phyloP scores from a whole-genome alignment of 2,329 filamentous ascomycete species.

The Colletotrichum agaves region DNA sequence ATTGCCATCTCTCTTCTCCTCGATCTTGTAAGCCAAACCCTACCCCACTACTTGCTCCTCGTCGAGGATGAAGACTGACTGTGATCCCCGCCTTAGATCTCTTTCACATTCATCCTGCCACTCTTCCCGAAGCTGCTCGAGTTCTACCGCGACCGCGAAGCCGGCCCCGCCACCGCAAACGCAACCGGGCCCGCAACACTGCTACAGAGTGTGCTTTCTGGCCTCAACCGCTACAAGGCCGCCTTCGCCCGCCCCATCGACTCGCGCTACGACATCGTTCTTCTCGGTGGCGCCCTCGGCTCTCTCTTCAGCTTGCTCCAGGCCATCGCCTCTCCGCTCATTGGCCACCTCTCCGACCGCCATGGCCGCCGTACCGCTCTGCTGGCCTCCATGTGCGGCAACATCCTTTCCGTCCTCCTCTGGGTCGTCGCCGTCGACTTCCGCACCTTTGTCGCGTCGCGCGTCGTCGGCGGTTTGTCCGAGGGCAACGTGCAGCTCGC shows the following conservation, averaged over 20 bases:
- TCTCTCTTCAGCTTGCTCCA: conserved; percentile 95
- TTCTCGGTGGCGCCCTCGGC: conserved; percentile 91
- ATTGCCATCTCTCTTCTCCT: conserved; percentile 90
- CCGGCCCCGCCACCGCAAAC: conserved; percentile 54
- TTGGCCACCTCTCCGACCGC: conserved; percentile 87
- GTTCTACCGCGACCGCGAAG: conserved; percentile 92
- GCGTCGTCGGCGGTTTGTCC: conserved; percentile 90
- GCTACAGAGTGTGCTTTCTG: conserved; percentile 81
- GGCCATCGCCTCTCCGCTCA: conserved; percentile 90
- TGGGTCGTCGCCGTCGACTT: conserved; percentile 97
- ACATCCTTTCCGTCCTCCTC: conserved; percentile 90
- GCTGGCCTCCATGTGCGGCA: conserved; percentile 90
- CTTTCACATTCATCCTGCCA: conserved; percentile 97
- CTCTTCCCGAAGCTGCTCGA: conserved; percentile 95
- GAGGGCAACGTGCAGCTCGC: conserved; percentile 98
- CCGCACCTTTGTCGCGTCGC: conserved; percentile 92
- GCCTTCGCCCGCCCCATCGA: conserved; percentile 93
- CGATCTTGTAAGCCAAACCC: conserved; percentile 78
- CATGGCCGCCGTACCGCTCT: conserved; percentile 89
- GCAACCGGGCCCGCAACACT: conserved; percentile 68
- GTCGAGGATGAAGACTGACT: neutral
- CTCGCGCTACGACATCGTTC: conserved; percentile 94
- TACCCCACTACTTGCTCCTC: conserved; percentile 10
- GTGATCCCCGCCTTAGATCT: conserved; percentile 70
- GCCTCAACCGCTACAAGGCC: conserved; percentile 94